Conservation (phyloP, 225 moss, liverwort and hornwort genomes). For the Straminergon stramineum region DNA sequence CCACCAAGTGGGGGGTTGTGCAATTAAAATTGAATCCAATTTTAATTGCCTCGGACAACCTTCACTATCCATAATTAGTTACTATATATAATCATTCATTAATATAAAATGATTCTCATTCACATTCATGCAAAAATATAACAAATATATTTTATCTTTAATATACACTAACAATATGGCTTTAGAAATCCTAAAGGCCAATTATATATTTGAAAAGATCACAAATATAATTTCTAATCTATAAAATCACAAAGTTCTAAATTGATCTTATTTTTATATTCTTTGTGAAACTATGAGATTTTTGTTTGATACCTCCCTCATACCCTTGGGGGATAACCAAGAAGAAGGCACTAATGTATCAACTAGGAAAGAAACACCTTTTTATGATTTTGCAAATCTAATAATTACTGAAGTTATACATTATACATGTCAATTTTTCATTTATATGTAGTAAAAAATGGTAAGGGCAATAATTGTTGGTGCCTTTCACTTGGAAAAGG, state of each 20-base stretch:
- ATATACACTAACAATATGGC: neutral
- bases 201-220: neutral
- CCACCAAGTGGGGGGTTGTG: too few relatives aligned
- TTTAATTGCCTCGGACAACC: too few relatives aligned
- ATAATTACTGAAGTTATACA: neutral
- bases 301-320: neutral
- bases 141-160: neutral
- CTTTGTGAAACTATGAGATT: neutral
- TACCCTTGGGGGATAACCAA: accelerated
- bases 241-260: neutral
- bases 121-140: neutral
- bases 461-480: neutral
- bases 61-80: too few relatives aligned
- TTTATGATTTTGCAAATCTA: neutral
- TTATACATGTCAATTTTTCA: neutral
- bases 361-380: accelerated
- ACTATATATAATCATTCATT: neutral
- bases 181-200: too few relatives aligned
- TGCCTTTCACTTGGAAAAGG: neutral
- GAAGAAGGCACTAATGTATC: neutral
- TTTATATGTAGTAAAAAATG: neutral
- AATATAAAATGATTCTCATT: neutral
- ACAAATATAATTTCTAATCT: neutral
- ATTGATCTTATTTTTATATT: neutral
- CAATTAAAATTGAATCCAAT: too few relatives aligned